phyloP scores from a whole-genome alignment of 345 rosid genomes.

The Syzygium jambos region DNA sequence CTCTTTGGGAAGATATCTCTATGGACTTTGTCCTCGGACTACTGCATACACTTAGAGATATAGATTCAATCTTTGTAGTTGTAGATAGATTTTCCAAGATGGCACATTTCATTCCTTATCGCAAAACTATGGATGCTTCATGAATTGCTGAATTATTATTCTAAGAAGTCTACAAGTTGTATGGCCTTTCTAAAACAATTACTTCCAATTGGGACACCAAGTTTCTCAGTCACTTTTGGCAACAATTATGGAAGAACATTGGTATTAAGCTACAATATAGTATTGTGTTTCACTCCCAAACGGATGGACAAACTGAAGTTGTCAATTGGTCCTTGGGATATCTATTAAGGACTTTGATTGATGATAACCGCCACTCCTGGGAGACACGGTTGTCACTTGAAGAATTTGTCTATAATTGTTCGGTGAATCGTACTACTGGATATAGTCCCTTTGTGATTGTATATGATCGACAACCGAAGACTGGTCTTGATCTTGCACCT shows the following conservation, averaged over 20 bases:
- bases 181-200: neutral
- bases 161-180: neutral
- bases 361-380: neutral
- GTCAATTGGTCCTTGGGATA: neutral
- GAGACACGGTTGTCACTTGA: neutral
- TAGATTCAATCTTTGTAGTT: neutral
- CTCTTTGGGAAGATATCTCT: neutral
- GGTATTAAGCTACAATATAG: neutral
- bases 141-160: neutral
- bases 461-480: neutral
- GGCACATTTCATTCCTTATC: neutral
- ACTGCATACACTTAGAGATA: neutral
- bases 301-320: neutral
- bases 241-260: neutral
- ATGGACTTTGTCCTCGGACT: neutral
- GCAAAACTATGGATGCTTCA: neutral
- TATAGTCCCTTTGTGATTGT: neutral
- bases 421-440: neutral
- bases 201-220: neutral
- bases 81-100: neutral
- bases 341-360: neutral
- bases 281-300: neutral
- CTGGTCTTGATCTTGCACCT: neutral
- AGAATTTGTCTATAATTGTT: neutral
- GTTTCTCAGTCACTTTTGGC: slow-evolving; percentile 1